phyloP scores from a whole-genome alignment of 225 moss, liverwort and hornwort species.

The Pseudisothecium myosuroides region DNA sequence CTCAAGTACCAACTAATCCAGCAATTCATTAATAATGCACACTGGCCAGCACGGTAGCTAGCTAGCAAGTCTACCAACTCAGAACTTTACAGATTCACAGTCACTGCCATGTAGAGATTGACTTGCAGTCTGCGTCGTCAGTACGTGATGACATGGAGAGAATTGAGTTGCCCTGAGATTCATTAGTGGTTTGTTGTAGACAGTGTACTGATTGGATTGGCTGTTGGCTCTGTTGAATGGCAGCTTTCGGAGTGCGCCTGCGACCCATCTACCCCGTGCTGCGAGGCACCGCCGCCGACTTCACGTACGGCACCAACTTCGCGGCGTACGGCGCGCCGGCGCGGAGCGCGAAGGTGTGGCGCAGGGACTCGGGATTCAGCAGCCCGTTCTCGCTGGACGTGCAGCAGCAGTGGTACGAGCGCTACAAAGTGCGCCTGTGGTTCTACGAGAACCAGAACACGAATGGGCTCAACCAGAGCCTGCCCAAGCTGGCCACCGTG shows the following conservation, averaged over 20 bases:
- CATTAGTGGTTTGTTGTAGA: too few species aligned
- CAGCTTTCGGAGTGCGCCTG: not conserved
- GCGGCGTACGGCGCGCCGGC: not conserved
- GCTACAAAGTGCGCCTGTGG: not conserved
- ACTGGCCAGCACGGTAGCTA: not conserved
- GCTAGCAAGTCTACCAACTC: not conserved
- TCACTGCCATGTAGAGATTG: not conserved
- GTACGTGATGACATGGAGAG: not conserved
- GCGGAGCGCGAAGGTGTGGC: not conserved
- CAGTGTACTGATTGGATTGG: not conserved
- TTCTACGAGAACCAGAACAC: not conserved
- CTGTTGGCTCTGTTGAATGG: not conserved
- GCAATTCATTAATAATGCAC: not conserved
- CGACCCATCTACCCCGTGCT: not conserved
- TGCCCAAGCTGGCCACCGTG: not conserved
- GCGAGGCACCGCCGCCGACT: not conserved
- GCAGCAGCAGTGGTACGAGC: not conserved
- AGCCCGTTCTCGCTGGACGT: not conserved
- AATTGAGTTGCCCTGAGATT: not conserved
- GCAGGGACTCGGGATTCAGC: not conserved
- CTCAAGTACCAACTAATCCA: not conserved
- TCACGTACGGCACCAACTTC: not conserved
- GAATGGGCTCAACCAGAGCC: not conserved
- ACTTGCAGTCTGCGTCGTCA: not conserved
- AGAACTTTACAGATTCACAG: not conserved